phyloP scores from a whole-genome alignment of 2,329 filamentous ascomycete species.

The Teratosphaeria nubilosa region DNA sequence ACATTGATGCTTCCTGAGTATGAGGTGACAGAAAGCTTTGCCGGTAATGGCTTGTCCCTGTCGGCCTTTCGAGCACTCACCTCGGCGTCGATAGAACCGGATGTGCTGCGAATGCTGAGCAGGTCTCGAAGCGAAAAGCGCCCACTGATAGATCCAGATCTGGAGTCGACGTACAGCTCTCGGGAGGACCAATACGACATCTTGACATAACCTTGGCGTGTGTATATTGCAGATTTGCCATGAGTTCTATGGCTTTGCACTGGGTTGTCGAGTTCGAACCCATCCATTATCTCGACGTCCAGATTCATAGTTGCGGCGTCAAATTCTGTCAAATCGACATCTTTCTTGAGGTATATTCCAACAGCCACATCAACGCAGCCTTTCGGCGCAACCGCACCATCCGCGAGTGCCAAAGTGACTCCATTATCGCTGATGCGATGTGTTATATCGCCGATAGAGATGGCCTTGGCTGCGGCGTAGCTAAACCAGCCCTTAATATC shows the following conservation, averaged over 20 bases:
- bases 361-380: conserved; percentile 29
- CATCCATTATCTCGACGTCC: conserved; percentile 27
- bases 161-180: conserved; percentile 30
- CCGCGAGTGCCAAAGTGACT: conserved; percentile 13
- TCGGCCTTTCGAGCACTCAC: conserved; percentile 29
- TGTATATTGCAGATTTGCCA: conserved; percentile 27
- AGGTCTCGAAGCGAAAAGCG: conserved; percentile 31
- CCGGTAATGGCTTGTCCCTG: conserved; percentile 20
- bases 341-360: conserved; percentile 27
- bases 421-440: conserved; percentile 14
- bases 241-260: conserved; percentile 8
- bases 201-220: conserved; percentile 24
- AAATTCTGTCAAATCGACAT: conserved; percentile 25
- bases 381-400: conserved; percentile 3
- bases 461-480: conserved; percentile 28
- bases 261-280: conserved; percentile 12
- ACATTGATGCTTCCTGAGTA: conserved; percentile 29
- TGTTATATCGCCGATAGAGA: conserved; percentile 23
- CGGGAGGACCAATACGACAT: conserved; percentile 27
- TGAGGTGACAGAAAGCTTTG: conserved; percentile 28
- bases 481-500: conserved; percentile 28
- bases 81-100: conserved; percentile 32
- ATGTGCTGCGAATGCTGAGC: conserved; percentile 30
- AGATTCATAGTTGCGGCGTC: conserved; percentile 28
- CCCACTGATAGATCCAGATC: conserved; percentile 32